phyloP scores from a whole-genome alignment of 2,329 filamentous ascomycete genomes.

The Blastomyces gilchristii region DNA sequence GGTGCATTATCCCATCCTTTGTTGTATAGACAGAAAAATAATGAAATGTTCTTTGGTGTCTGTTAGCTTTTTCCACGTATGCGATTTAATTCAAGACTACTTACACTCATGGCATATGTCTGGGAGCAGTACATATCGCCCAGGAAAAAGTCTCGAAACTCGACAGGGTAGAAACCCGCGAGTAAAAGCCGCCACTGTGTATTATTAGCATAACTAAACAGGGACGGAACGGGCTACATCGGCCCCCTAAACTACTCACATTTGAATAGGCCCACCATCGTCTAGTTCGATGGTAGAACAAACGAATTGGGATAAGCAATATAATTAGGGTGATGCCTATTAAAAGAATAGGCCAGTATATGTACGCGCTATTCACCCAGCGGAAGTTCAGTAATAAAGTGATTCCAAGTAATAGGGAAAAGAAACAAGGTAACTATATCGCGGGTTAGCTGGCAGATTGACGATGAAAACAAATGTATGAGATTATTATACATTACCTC shows the following conservation, averaged over 20 bases:
- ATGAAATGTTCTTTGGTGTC: conserved; percentile 62
- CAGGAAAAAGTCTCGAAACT: conserved; percentile 94
- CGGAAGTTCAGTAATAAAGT: conserved; percentile 87
- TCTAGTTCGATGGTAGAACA: conserved; percentile 66
- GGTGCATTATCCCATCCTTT: conserved; percentile 60
- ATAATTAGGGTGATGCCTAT: conserved; percentile 57
- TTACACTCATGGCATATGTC: conserved; percentile 77
- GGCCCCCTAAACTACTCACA: conserved; percentile 42
- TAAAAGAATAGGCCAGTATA: conserved; percentile 79
- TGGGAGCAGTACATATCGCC: conserved; percentile 97
- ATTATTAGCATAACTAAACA: conserved; percentile 21
- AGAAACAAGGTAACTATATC: conserved; percentile 64
- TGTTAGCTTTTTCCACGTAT: background rate
- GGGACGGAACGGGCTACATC: background rate
- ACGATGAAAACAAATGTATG: background rate
- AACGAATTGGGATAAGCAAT: conserved; percentile 63
- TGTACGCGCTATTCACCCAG: conserved; percentile 56
- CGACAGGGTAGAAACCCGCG: conserved; percentile 81
- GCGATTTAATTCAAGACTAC: conserved; percentile 27
- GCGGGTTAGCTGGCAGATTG: background rate
- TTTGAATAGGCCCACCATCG: conserved; percentile 85
- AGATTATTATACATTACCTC: conserved; percentile 43
- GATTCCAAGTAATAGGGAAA: conserved; percentile 63
- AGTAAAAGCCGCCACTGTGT: conserved; percentile 69
- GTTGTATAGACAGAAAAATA: conserved; percentile 94